Percentiles rank a stretch among this genome's conserved stretches.
These are phyloP conservation scores for Paradendryphiella salina DNA, from an alignment of 2,329 filamentous ascomycete genomes.

Conservation along the genomic window DNA sequence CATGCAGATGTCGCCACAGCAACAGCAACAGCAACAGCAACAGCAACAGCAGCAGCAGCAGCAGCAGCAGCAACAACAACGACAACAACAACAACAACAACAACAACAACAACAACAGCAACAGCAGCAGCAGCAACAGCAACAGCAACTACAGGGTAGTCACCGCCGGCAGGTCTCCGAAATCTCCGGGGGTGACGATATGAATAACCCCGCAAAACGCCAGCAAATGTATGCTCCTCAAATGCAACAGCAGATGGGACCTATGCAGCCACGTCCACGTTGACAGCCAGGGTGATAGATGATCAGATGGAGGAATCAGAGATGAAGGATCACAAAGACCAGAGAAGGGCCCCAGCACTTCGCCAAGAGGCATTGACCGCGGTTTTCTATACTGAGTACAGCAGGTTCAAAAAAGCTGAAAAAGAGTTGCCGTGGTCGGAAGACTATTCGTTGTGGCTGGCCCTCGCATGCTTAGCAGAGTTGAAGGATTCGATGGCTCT, in stretches of 20 bases:
- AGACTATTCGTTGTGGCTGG: conserved; percentile 9
- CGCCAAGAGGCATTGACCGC: conserved; percentile 3
- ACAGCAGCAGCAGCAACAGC: conserved; percentile 31
- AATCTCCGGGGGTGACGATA: conserved; percentile 59
- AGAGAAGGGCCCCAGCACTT: background rate
- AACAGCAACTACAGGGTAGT: conserved; percentile 21
- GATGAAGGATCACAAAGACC: background rate
- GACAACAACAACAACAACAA: conserved; percentile 26
- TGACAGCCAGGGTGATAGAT: conserved; percentile 19
- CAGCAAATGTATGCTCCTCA: conserved; percentile 59
- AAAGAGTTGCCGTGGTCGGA: background rate
- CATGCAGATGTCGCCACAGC: conserved; percentile 44
- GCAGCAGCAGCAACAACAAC: conserved; percentile 18
- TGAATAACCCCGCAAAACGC: conserved; percentile 59
- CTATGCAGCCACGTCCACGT: conserved; percentile 56
- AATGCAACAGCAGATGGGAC: conserved; percentile 52
- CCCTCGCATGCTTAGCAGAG: conserved; percentile 5
- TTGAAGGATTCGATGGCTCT: conserved; percentile 4
- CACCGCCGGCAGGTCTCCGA: conserved; percentile 65
- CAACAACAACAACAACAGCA: conserved; percentile 27
- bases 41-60: background rate
- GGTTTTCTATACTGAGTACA: background rate
- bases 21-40: conserved; percentile 3
- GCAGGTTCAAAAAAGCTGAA: background rate
- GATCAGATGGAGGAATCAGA: background rate